Evolutionary conservation across 306 rosid species (phyloP).

Genomic region (apple (Malus domestica)): DNA sequence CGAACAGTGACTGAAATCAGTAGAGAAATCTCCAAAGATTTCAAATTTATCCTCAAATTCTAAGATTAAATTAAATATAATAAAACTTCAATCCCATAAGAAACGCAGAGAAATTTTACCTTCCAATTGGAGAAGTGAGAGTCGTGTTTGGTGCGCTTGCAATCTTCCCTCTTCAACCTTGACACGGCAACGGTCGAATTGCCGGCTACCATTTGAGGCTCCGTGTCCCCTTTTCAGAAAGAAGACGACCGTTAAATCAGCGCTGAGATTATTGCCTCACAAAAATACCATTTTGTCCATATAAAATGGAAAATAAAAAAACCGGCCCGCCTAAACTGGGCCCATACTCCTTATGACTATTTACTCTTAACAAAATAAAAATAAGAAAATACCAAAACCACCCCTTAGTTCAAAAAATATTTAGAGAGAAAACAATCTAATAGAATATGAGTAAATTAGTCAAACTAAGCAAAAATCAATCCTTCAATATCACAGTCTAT

Average conservation of each 20-base stretch:
- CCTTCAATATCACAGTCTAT: background rate
- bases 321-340: background rate
- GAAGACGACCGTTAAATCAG: conserved; percentile 14
- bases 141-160: conserved; percentile 59
- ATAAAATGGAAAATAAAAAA: background rate
- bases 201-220: conserved; percentile 14
- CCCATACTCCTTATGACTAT: background rate
- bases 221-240: background rate
- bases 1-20: background rate
- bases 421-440: background rate
- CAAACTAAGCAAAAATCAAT: background rate
- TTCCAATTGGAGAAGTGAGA: conserved; percentile 59
- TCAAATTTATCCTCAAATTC: background rate
- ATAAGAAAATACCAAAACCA: background rate
- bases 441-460: background rate
- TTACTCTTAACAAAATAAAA: background rate
- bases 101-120: conserved; percentile 26
- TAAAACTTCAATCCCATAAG: background rate
- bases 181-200: background rate
- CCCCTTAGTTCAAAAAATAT: background rate
- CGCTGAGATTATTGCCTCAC: background rate
- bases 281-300: background rate
- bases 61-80: background rate
- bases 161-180: conserved; percentile 63
- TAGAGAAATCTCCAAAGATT: background rate